Base-by-base conservation (phyloP, 2,329 filamentous ascomycete species). In the Delphinella strobiligena region DNA sequence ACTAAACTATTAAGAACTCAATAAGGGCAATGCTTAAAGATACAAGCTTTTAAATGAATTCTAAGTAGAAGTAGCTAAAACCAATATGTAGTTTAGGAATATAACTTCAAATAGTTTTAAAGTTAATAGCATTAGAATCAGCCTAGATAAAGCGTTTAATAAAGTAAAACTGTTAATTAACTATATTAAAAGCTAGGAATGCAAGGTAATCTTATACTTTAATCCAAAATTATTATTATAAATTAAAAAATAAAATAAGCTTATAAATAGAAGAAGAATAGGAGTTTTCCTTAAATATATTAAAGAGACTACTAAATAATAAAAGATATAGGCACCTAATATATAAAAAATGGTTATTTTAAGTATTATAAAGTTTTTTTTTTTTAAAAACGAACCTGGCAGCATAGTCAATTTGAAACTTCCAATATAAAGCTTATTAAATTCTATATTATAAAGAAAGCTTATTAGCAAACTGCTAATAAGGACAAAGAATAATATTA, bases 11-110 rank as follows among this genome's bases (percentile, higher is more conserved):
- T 19, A 12, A 19, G 32, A 34, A 34, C 14, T 4, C 17, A 2
- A 34, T n/a, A 3, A 34, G 32, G 22, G 32, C 32, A 19, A 34
- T 34, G 5, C 32, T 34, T 12, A 34, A 34, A 12, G 32, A 34
- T 19, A 19, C 16, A 34, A 34, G 22, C 16, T 34, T 5, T 19
- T 19, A 34, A 19, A 14, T 14, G 30, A 31, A 15, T 15, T 31
- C n/a, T 31, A 31, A 15, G 30, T 31, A 7, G 3, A 31, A 31
- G 30, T 15, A 14, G 3, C 3, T 14, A 2, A 31, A 31, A 15
- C 3, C n/a, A 15, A 31, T 15, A 3, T 31, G 12, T 31, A 31
- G 2, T 14, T 31, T 31, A 31, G 30, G 30, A 31, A 31, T 3
- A 31, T 12, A 31, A 15, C 16, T 3, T 31, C 3, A 3, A 31